A percentile compares a stretch with the other conserved stretches of the same genome.
Evolutionary conservation across 2,329 filamentous ascomycete species (phyloP).

Genomic region (Pezicula neosporulosa): DNA sequence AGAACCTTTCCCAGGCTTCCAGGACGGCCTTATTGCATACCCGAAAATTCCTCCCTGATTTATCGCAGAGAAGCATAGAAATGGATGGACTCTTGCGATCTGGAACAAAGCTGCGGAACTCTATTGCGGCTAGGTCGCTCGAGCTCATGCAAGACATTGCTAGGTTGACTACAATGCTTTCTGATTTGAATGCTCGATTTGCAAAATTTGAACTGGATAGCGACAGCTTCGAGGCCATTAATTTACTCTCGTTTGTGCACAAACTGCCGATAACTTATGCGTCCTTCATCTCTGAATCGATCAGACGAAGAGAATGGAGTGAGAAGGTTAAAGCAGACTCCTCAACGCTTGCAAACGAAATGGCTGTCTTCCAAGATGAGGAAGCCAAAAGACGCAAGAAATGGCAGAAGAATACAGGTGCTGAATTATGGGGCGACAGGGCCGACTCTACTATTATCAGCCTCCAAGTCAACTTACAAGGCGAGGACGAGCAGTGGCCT

Average conservation of each 20-base stretch:
- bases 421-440: slow-evolving; percentile 60
- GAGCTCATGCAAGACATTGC: slow-evolving; percentile 81
- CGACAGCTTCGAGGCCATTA: slow-evolving; percentile 76
- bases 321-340: slow-evolving; percentile 89
- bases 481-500: slow-evolving; percentile 80
- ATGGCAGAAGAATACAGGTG: slow-evolving; percentile 84
- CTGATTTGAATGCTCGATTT: slow-evolving; percentile 69
- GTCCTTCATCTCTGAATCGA: slow-evolving; percentile 80
- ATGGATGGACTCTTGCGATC: slow-evolving; percentile 59
- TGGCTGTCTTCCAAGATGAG: slow-evolving; percentile 88
- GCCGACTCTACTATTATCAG: slow-evolving; percentile 68
- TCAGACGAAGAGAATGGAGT: slow-evolving; percentile 84
- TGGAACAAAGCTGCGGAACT: slow-evolving; percentile 64
- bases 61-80: slow-evolving; percentile 52
- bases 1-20: slow-evolving; percentile 59
- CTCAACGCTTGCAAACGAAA: slow-evolving; percentile 83
- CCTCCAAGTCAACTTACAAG: slow-evolving; percentile 81
- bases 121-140: slow-evolving; percentile 60
- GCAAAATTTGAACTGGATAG: slow-evolving; percentile 67
- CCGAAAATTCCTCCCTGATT: slow-evolving; percentile 55
- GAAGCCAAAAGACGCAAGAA: slow-evolving; percentile 84
- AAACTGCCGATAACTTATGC: slow-evolving; percentile 88
- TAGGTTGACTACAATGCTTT: slow-evolving; percentile 71
- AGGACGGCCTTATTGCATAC: slow-evolving; percentile 63
- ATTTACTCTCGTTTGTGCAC: slow-evolving; percentile 75